Conservation (phyloP, 306 rosid species). For the Astragalus glycyphyllos region DNA sequence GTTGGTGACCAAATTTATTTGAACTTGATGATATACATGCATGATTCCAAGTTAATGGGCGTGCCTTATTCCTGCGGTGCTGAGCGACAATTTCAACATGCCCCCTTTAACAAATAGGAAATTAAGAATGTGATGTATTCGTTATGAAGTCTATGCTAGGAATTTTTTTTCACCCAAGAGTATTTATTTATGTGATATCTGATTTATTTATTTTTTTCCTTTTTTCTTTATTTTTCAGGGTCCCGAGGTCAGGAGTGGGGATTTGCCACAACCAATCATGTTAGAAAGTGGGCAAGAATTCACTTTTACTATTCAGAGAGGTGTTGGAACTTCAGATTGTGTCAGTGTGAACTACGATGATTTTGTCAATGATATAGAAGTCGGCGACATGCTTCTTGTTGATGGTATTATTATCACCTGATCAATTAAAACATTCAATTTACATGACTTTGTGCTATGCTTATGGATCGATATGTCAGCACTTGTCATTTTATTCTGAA, state of each 20-base stretch:
- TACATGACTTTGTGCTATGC: background rate
- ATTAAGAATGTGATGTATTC: too few species aligned
- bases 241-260: slow-evolving; percentile 99
- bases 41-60: background rate
- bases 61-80: background rate
- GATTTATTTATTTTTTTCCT: too few species aligned
- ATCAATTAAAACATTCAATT: slow-evolving; percentile 2
- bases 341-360: slow-evolving; percentile 99
- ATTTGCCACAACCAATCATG: slow-evolving; percentile 88
- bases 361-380: slow-evolving; percentile 92
- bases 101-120: background rate
- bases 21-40: background rate
- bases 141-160: too few species aligned
- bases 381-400: slow-evolving; percentile 93
- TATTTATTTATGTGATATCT: too few species aligned
- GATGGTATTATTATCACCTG: slow-evolving; percentile 65
- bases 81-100: background rate
- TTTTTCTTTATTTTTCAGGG: slow-evolving; percentile 61
- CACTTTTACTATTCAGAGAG: slow-evolving; percentile 91
- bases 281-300: slow-evolving; percentile 81
- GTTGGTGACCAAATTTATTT: background rate
- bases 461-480: too few species aligned
- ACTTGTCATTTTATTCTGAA: background rate
- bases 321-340: slow-evolving; percentile 90
- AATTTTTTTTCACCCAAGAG: too few species aligned